Conservation (phyloP, 108 stramenopile species). For the Hondaea fermentalgiana region DNA sequence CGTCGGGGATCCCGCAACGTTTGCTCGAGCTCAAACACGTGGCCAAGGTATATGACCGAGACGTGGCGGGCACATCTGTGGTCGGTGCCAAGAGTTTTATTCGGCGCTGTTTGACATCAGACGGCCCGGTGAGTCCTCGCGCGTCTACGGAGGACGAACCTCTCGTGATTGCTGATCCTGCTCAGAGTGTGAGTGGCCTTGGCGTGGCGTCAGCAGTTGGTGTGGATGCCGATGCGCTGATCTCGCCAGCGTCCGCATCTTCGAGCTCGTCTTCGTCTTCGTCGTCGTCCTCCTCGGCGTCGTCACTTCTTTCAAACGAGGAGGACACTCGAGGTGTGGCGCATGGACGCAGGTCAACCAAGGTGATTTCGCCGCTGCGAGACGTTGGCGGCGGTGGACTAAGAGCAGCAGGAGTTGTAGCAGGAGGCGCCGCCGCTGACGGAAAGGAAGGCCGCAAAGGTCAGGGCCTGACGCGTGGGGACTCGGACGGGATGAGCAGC, state of each 20-base stretch:
- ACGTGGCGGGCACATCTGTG: not conserved
- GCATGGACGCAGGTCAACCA: not conserved
- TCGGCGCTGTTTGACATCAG: not conserved
- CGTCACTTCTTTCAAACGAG: not conserved
- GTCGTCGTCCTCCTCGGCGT: not conserved
- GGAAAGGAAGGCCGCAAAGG: no score
- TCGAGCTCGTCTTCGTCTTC: not conserved
- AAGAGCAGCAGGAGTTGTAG: not conserved
- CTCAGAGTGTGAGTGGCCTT: not conserved
- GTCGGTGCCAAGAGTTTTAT: not conserved
- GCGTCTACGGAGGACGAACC: not conserved
- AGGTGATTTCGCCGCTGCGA: not conserved
- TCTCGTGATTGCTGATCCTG: not conserved
- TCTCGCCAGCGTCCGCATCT: not conserved
- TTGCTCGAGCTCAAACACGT: not conserved
- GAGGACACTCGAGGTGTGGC: not conserved
- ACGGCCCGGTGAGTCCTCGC: not conserved
- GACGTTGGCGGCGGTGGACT: not conserved
- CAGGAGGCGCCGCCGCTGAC: no score
- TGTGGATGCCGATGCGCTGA: not conserved
- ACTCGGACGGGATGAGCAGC: no score
- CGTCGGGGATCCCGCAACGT: not conserved
- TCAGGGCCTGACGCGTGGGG: no score
- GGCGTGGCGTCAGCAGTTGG: not conserved
- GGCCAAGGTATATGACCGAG: not conserved